Evolutionary conservation across 2,329 filamentous ascomycete species (phyloP).

Genomic region (Calonectria pseudoreteaudii): DNA sequence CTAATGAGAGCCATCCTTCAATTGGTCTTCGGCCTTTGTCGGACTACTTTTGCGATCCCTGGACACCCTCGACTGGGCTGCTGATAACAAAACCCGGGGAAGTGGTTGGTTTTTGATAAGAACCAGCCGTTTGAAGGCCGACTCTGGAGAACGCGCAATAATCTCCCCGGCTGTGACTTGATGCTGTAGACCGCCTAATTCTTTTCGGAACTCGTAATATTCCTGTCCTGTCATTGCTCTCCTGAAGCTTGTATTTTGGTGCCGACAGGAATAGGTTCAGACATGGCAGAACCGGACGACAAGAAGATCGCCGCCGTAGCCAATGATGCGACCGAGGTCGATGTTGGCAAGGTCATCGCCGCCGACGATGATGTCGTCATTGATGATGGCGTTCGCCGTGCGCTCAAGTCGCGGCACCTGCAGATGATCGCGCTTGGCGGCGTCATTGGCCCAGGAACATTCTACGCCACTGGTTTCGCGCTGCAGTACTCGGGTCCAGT

Average conservation of each 20-base stretch:
- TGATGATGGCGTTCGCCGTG: conserved; percentile 17
- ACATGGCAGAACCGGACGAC: background rate
- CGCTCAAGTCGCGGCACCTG: conserved; percentile 13
- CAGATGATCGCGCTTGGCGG: conserved; percentile 18
- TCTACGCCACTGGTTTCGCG: conserved; percentile 13
- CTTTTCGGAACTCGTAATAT: background rate
- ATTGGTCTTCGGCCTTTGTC: background rate
- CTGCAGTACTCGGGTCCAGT: conserved; percentile 13
- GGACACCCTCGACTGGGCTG: background rate
- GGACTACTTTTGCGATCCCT: background rate
- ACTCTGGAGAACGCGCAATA: background rate
- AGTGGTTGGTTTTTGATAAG: background rate
- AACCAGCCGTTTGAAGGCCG: background rate
- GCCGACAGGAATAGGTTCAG: background rate
- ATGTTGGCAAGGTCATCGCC: conserved; percentile 12
- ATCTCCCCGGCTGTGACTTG: background rate
- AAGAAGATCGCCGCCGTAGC: background rate
- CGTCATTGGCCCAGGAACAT: conserved; percentile 10
- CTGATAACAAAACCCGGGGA: background rate
- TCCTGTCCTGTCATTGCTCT: background rate
- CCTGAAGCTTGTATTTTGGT: background rate
- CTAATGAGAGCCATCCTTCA: background rate
- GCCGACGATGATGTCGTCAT: conserved; percentile 5
- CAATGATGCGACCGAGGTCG: background rate
- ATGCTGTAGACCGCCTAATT: background rate